Evolutionary conservation across 306 rosid genomes (phyloP), one percentile per base, ranked within the genome.

Genomic region (Alnus glutinosa): DNA sequence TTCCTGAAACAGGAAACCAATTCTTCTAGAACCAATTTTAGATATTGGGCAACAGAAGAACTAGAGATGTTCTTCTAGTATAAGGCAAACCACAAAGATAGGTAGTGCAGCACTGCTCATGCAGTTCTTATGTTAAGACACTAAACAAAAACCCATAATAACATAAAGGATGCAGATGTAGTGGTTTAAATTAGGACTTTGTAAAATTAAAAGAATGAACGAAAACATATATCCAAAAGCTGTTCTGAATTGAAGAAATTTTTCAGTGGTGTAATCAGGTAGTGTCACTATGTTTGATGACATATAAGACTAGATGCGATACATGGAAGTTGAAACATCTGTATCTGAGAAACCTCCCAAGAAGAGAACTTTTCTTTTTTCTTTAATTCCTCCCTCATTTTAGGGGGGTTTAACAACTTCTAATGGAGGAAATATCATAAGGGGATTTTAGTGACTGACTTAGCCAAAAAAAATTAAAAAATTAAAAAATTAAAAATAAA

Each of bases 31-130:
- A 59, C 69, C 55, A 28, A 28, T 12, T 32, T 44, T 55, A 55
- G 69, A 63, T 13, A 12, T 30, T 63, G 46, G 39, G 7, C 70
- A 63, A 32, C 7, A 34, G 16, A 63, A 1, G 39, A 63, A 12
- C 44, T 34, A 62, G 2, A 62, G 16, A 32, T 62, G 15, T 32
- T 62, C 63, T 57, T 57, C 63, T n/a, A 57, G 63, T 9, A n/a
- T 57, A 57, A 57, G 34, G 63, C 34, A 57, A 49, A 52, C 49
- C 76, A 75, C 36, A 50, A 61, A 72, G 54, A 34, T 52, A 62
- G 55, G 39, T 3, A 18, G 32, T 59, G 48, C 49, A 81, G 75
- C 63, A 18, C 69, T 9, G 52, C 50, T 64, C 16, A 55, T 5
- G 54, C 55, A 62, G 73, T 19, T 28, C 52, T 69, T 19, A 76